Evolutionary conservation across 2,329 filamentous ascomycete species (phyloP).

Genomic region (Orbilia quercus): DNA sequence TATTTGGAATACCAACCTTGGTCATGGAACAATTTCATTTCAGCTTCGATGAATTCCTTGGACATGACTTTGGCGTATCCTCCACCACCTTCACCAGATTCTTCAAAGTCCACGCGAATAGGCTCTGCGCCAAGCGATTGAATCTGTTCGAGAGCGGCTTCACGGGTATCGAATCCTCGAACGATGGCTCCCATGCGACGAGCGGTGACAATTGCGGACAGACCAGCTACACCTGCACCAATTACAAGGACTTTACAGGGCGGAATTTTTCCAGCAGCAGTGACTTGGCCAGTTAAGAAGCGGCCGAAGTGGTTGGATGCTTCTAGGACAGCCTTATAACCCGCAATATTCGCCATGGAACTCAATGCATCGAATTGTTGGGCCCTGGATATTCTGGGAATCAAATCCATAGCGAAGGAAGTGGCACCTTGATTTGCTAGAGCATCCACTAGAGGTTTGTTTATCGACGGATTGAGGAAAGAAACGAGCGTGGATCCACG

Average conservation of each 20-base stretch:
- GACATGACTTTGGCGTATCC: constrained; percentile 96
- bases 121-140: constrained; percentile 91
- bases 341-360: constrained; percentile 94
- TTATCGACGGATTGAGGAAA: constrained; percentile 84
- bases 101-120: constrained; percentile 78
- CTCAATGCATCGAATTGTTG: constrained; percentile 69
- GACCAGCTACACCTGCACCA: constrained; percentile 85
- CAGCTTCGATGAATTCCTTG: constrained; percentile 89
- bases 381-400: constrained; percentile 87
- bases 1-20: constrained; percentile 69
- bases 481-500: constrained; percentile 80
- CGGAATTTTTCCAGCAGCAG: constrained; percentile 84
- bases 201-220: constrained; percentile 86
- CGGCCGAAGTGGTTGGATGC: constrained; percentile 89
- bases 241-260: constrained; percentile 91
- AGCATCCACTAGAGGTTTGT: constrained; percentile 77
- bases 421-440: constrained; percentile 78
- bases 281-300: constrained; percentile 89
- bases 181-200: constrained; percentile 88
- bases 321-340: constrained; percentile 90
- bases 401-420: constrained; percentile 90
- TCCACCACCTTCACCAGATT: constrained; percentile 84
- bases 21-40: constrained; percentile 91
- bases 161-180: constrained; percentile 87
- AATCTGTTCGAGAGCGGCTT: constrained; percentile 88